phyloP scores from a whole-genome alignment of 164 flowering plant genomes.

The Amborella trichopoda region DNA sequence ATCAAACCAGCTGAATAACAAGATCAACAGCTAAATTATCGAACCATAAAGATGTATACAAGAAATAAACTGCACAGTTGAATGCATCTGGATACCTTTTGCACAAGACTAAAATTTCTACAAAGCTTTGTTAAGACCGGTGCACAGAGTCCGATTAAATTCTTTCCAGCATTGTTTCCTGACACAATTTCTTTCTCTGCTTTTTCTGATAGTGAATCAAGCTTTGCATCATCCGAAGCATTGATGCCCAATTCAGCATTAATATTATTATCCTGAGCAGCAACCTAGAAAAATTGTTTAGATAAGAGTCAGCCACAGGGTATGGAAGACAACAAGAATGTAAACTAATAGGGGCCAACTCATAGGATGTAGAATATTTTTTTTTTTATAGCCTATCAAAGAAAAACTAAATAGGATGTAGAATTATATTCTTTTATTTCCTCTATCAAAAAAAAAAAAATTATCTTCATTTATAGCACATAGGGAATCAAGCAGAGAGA shows the following conservation, averaged over 20 bases:
- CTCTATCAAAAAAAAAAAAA: too few relatives aligned
- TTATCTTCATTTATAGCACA: too few relatives aligned
- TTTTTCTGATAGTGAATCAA: conserved; percentile 66
- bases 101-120: conserved; percentile 69
- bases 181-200: conserved; percentile 88
- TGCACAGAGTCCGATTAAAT: conserved; percentile 71
- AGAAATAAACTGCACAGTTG: not conserved
- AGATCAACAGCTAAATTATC: not conserved
- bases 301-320: too few relatives aligned
- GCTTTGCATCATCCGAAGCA: conserved; percentile 80
- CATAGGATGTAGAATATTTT: too few relatives aligned
- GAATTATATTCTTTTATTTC: too few relatives aligned
- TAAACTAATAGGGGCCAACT: too few relatives aligned
- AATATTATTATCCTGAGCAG: conserved; percentile 56
- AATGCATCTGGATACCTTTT: conserved; percentile 59
- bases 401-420: too few relatives aligned
- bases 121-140: conserved; percentile 80
- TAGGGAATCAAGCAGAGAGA: too few relatives aligned
- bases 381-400: too few relatives aligned
- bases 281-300: too few relatives aligned
- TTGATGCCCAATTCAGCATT: conserved; percentile 85
- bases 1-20: not conserved
- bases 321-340: too few relatives aligned
- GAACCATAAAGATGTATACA: not conserved
- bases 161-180: conserved; percentile 38